Evolutionary conservation across 2,329 filamentous ascomycete species (phyloP).

Genomic region (Ophiostoma ulmi): DNA sequence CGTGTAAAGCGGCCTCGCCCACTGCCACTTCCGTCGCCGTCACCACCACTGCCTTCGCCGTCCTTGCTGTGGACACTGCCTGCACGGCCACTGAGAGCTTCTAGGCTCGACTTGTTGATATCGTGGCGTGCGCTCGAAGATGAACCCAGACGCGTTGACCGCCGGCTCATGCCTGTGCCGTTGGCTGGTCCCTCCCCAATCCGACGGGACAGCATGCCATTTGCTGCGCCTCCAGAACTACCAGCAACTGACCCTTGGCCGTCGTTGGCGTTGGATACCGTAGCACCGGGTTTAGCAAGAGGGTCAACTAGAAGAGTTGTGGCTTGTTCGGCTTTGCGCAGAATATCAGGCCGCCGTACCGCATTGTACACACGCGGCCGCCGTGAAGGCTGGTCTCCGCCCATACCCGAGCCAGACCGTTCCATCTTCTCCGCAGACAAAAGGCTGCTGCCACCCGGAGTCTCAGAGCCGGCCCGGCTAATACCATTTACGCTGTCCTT

Average conservation of each 20-base stretch:
- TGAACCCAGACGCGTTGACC: conserved; percentile 45
- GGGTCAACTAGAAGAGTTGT: conserved; percentile 48
- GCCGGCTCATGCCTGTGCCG: conserved; percentile 20
- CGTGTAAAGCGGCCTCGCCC: conserved; percentile 34
- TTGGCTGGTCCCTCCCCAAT: conserved; percentile 13
- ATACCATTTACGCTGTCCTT: conserved; percentile 18
- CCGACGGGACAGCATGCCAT: conserved; percentile 16
- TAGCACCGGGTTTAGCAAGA: conserved; percentile 36
- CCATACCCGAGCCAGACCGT: conserved; percentile 35
- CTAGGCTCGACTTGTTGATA: conserved; percentile 36
- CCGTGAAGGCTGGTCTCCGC: conserved; percentile 35
- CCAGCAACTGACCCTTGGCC: conserved; percentile 10
- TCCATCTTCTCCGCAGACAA: conserved; percentile 36
- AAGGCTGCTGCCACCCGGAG: conserved; percentile 23
- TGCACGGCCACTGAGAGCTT: conserved; percentile 7
- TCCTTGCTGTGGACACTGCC: conserved; percentile 35
- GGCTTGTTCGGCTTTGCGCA: conserved; percentile 58
- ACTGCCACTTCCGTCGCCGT: conserved; percentile 33
- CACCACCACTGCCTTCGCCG: conserved; percentile 33
- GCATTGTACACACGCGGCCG: conserved; percentile 39
- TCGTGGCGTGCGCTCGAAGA: conserved; percentile 45
- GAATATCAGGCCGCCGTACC: conserved; percentile 52
- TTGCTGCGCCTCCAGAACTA: not conserved
- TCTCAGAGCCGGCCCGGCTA: conserved; percentile 28
- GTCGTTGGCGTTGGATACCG: conserved; percentile 26